A percentile compares a stretch with the other conserved stretches of the same genome.
Evolutionary conservation across 345 rosid species (phyloP).

Genomic region (Dipteronia sinensis): DNA sequence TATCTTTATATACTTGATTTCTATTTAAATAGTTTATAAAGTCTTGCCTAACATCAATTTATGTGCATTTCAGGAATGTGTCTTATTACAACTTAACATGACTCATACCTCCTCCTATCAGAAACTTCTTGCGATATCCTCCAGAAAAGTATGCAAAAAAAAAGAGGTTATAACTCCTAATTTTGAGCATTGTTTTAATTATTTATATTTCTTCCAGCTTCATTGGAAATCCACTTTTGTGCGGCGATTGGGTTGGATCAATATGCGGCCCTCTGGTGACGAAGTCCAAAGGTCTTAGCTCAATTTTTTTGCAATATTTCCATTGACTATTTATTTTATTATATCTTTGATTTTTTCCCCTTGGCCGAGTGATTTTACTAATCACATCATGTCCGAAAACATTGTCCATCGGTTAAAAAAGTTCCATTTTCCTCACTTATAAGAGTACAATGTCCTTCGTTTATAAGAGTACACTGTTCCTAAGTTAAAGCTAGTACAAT

Average conservation of each 20-base stretch:
- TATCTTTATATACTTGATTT: background rate
- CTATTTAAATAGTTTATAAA: background rate
- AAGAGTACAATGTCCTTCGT: too few relatives aligned
- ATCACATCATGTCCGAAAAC: too few relatives aligned
- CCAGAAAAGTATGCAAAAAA: conserved; percentile 49
- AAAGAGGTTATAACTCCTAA: background rate
- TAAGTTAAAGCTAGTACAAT: too few relatives aligned
- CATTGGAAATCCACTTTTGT: conserved; percentile 73
- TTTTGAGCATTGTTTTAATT: background rate
- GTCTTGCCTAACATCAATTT: background rate
- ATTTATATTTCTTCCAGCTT: conserved; percentile 43
- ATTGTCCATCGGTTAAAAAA: too few relatives aligned
- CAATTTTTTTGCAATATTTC: background rate
- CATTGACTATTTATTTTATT: background rate
- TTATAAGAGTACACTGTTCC: too few relatives aligned
- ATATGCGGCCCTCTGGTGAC: conserved; percentile 55
- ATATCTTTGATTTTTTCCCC: too few relatives aligned
- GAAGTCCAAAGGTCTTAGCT: conserved; percentile 56
- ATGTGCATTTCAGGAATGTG: conserved; percentile 56
- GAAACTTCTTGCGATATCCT: conserved; percentile 70
- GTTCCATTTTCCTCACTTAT: too few relatives aligned
- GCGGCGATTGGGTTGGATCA: conserved; percentile 85
- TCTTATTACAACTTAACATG: conserved; percentile 91
- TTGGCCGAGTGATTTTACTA: too few relatives aligned
- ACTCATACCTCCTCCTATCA: conserved; percentile 43